Evolutionary conservation across 2,329 filamentous ascomycete genomes (phyloP).

Genomic region (Trichoderma aggressivum): DNA sequence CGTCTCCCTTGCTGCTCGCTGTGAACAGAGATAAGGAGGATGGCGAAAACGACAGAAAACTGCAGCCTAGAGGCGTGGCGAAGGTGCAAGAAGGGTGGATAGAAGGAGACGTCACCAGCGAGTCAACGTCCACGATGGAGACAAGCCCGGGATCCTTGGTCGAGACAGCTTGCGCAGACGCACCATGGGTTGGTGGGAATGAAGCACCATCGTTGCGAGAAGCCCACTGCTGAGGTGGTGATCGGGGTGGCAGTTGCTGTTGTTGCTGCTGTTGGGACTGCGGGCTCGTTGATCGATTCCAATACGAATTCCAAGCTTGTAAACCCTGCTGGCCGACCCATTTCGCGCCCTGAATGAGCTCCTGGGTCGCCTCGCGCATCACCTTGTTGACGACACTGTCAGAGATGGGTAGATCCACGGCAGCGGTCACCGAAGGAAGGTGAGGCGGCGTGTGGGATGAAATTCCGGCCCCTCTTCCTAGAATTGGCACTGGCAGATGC

Average conservation of each 20-base stretch:
- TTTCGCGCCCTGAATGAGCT: constrained; percentile 68
- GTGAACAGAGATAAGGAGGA: constrained; percentile 72
- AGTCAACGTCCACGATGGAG: constrained; percentile 69
- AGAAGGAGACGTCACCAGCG: constrained; percentile 49
- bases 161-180: constrained; percentile 50
- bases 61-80: constrained; percentile 68
- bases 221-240: constrained; percentile 49
- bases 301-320: constrained; percentile 78
- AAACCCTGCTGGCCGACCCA: constrained; percentile 76
- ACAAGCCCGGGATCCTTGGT: constrained; percentile 69
- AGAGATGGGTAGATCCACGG: constrained; percentile 67
- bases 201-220: constrained; percentile 48
- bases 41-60: constrained; percentile 75
- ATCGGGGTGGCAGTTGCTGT: constrained; percentile 35
- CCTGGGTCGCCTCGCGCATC: constrained; percentile 75
- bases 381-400: constrained; percentile 73
- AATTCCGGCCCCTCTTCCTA: constrained; percentile 52
- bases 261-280: constrained; percentile 35
- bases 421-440: constrained; percentile 52
- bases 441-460: constrained; percentile 18
- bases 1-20: constrained; percentile 78
- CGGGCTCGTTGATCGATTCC: constrained; percentile 55
- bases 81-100: constrained; percentile 69
- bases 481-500: constrained; percentile 53
- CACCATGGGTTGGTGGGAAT: constrained; percentile 74